phyloP scores from a whole-genome alignment of 2,329 filamentous ascomycete species.

The Pyrenophora seminiperda region DNA sequence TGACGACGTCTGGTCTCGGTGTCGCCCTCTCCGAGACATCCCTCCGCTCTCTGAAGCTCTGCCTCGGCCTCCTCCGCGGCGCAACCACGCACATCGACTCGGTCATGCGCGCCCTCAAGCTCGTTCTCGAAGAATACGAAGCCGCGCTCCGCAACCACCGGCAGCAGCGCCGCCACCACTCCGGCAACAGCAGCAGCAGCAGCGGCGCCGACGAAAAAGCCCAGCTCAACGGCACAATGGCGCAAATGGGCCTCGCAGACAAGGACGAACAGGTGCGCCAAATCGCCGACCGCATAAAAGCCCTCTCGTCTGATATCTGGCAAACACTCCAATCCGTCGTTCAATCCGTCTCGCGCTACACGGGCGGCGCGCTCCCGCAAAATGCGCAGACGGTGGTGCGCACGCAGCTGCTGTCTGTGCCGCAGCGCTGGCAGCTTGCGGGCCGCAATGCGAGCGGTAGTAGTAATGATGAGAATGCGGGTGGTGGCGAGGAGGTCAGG shows the following conservation, averaged over 20 bases:
- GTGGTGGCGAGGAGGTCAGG: conserved; percentile 52
- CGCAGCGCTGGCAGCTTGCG: conserved; percentile 79
- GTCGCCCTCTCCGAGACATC: conserved; percentile 92
- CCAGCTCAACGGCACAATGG: conserved; percentile 22
- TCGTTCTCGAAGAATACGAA: conserved; percentile 82
- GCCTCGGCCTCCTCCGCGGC: conserved; percentile 77
- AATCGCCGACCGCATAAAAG: conserved; percentile 78
- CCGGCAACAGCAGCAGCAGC: conserved; percentile 22
- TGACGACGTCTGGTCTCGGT: conserved; percentile 87
- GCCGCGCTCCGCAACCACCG: conserved; percentile 46
- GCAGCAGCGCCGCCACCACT: no score
- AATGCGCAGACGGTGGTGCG: conserved; percentile 85
- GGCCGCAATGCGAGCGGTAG: conserved; percentile 55
- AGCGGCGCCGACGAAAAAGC: conserved; percentile 22
- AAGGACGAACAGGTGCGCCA: conserved; percentile 55
- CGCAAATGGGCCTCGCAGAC: conserved; percentile 23
- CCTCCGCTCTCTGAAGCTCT: conserved; percentile 81
- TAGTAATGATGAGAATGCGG: conserved; percentile 16
- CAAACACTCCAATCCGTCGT: conserved; percentile 74
- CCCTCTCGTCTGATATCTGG: conserved; percentile 58
- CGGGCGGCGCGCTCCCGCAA: conserved; percentile 87
- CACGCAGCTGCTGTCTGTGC: conserved; percentile 80
- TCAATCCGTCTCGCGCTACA: conserved; percentile 83
- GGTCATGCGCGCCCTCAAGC: conserved; percentile 74
- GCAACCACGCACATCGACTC: conserved; percentile 81